A percentile compares a stretch with the other conserved stretches of the same genome.
phyloP scores from a whole-genome alignment of 768 basidiomycete species.

The Auricularia sp. region DNA sequence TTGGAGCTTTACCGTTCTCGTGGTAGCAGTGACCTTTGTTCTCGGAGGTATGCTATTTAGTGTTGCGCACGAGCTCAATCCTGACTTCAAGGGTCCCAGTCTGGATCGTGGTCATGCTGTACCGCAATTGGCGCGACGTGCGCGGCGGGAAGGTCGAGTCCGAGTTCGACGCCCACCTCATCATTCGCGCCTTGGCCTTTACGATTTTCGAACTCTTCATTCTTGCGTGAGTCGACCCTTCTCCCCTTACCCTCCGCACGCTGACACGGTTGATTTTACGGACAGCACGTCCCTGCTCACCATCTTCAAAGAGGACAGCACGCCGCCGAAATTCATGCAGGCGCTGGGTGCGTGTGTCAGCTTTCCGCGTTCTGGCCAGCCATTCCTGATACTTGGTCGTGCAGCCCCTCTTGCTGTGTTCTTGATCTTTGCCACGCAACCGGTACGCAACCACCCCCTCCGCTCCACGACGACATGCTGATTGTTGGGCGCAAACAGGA shows the following conservation, averaged over 20 bases:
- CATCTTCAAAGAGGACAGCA: neutral
- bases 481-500: neutral
- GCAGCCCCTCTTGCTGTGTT: neutral
- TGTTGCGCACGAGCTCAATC: neutral
- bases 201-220: neutral
- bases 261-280: no score
- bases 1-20: neutral
- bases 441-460: neutral
- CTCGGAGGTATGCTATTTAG: neutral
- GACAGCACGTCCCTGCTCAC: neutral
- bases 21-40: neutral
- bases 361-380: neutral
- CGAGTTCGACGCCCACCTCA: neutral
- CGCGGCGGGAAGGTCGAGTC: neutral
- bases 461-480: neutral
- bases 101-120: neutral
- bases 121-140: neutral
- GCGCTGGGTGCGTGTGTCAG: neutral
- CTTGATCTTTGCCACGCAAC: conserved; percentile 1
- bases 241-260: no score
- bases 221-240: neutral
- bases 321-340: neutral
- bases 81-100: neutral
- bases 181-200: neutral
- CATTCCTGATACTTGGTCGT: neutral